Base-by-base conservation (phyloP, 257 asterid genomes). In the Vinca minor region DNA sequence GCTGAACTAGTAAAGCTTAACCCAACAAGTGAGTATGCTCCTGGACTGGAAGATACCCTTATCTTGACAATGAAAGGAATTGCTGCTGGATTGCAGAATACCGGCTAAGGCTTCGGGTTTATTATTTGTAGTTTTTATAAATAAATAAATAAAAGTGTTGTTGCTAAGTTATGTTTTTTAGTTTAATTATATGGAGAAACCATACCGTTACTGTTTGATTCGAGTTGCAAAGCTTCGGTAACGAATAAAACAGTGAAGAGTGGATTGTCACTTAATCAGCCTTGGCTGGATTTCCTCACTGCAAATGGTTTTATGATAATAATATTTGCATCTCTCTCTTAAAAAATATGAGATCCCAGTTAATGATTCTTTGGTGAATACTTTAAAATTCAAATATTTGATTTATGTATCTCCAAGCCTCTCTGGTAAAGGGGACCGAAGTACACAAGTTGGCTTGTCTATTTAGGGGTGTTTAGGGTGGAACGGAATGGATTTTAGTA, bases 51-150 rank as follows among this genome's bases (percentile, higher is more conserved):
- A 66, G 97, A 90, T 77, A 90, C 97, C 0, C 86, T 90, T 8
- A 90, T 90, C 69, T 82, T 87, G 84, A 90, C 97, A 52, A 90
- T 90, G 97, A 90, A 90, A 77, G 97, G 97, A 48, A 79, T 90
- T 41, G 97, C 96, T 0, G 97, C 97, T 70, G 97, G 97, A 63
- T 47, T 90, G 84, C 96, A 88, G 81, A 88, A 88, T 79, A 88
- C 96, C 7, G 96, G 96, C 71, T 88, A 75, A 72, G 67, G 64
- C 20, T 12, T 29, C 2, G 12, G 39, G 1, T 31, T 39, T 31
- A 49, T 29, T 45, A 15, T 23, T 58, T 47, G 71, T 66, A n/a
- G n/a, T 36, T 50, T 55, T 2, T 53, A 4, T 59, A 9, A n/a
- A n/a, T n/a, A n/a, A n/a, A n/a, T n/a, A n/a, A n/a, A n/a, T n/a